Base-by-base conservation (phyloP, 1,284 basidiomycete species). In the Austroboletus novae-zelandiae region DNA sequence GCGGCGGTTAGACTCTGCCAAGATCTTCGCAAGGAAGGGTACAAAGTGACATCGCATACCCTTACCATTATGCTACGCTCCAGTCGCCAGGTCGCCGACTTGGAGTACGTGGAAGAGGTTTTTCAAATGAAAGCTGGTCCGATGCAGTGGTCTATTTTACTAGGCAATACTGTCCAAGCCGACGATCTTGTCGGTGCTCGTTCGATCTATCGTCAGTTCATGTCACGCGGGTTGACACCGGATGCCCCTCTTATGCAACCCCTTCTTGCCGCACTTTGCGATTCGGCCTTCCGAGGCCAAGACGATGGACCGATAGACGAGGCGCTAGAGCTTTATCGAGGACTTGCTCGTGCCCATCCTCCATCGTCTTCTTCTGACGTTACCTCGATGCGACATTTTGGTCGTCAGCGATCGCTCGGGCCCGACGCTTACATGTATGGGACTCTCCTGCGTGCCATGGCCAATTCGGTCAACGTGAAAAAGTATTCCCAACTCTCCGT, bases 371-470 rank as follows among this genome's bases (percentile, higher is more conserved):
- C 42, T 30, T 52, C 51, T 32, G 48, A 54, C 35, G n/a, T 43
- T 20, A 35, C 31, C 34, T 43, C 48, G 43, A 50, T 35, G 27
- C 50, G 55, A 45, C 35, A 47, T n/a, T 62, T 54, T 46, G 60
- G 53, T 31, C 64, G 53, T 47, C 66, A 54, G 27, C 67, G 68
- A 48, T 68, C 72, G 10, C 40, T 46, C 9, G 75, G 75, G 1
- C 78, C 75, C 0, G 77, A 80, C 49, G 60, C 71, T 9, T 68
- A 73, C 32, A 74, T 86, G 35, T 89, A 81, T 59, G 74, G 79
- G 34, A 75, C 70, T 10, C 70, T 89, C 20, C 67, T 88, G 14
- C 79, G 79, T 27, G 78, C 77, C 8, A 65, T 86, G 40, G 68
- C 77, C 15, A 67, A 72, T 10, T 75, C 79, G 1, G 56, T 61